Percentiles rank a stretch among this genome's conserved stretches.
phyloP scores from a whole-genome alignment of 1,284 basidiomycete species.

The Ustilago lituana region DNA sequence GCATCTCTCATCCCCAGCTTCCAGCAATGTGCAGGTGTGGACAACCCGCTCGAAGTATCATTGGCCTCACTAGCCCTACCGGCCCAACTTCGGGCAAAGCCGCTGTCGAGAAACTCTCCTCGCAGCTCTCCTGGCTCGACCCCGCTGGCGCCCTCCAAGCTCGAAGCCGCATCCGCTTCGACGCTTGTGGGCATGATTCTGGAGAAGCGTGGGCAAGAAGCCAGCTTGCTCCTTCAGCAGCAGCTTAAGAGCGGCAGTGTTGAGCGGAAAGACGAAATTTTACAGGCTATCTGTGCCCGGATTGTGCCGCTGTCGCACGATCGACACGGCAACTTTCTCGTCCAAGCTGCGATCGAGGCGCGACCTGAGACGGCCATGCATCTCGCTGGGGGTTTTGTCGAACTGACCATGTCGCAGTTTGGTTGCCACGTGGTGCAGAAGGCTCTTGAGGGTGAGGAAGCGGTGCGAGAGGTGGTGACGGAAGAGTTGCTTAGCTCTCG shows the following conservation, averaged over 20 bases:
- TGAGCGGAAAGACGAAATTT: constrained; percentile 35
- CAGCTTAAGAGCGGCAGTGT: constrained; percentile 49
- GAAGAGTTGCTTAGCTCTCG: constrained; percentile 54
- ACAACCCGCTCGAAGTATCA: not conserved
- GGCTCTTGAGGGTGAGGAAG: constrained; percentile 49
- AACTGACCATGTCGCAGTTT: constrained; percentile 56
- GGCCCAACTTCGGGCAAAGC: not conserved
- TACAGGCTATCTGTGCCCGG: constrained; percentile 41
- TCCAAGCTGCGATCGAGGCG: constrained; percentile 51
- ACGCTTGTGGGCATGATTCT: constrained; percentile 41
- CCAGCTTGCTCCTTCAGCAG: constrained; percentile 59
- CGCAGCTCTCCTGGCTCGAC: constrained; percentile 9
- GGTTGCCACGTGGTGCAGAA: constrained; percentile 62
- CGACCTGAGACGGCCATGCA: constrained; percentile 34
- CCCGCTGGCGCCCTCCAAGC: constrained; percentile 10
- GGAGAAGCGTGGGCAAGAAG: constrained; percentile 45
- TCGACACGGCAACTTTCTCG: constrained; percentile 62
- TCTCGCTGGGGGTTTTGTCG: constrained; percentile 48
- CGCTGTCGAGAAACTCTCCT: constrained; percentile 12
- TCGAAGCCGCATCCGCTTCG: constrained; percentile 16
- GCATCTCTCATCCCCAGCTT: not conserved
- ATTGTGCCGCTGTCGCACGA: constrained; percentile 50
- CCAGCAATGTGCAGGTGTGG: not conserved
- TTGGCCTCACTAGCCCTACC: constrained; percentile 3
- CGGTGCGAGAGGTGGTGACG: constrained; percentile 29